Evolutionary conservation across 768 basidiomycete genomes (phyloP), one percentile per base, ranked within the genome.

Genomic region (Chlorophyllum brunneum): DNA sequence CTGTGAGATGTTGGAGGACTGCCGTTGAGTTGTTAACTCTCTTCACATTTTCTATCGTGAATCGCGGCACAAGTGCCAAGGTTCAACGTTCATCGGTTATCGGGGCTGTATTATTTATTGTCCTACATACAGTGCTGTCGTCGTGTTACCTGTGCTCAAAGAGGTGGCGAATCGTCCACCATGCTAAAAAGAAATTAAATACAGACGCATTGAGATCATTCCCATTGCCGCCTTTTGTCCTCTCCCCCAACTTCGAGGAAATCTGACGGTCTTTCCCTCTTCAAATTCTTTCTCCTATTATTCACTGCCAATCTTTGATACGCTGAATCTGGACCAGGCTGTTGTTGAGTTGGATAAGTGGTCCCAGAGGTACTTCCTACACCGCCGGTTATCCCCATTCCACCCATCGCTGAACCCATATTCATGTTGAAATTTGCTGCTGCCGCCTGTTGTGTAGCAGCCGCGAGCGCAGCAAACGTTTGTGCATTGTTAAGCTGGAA

Each of bases 301-400:
- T 92, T 92, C 48, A 93, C 69, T 26, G 90, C 90, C 43, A 91
- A 63, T 30, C 91, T 77, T 65, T 93, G 91, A 64, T 93, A 92
- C n/a, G 90, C 86, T 5, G 89, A 92, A 56, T 92, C 90, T 61
- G 83, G 82, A 5, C 77, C 75, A 45, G 79, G 76, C 64, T 88
- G 85, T 61, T 88, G 85, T 18, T 45, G 51, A 20, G 36, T 46
- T 13, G 36, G 51, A 26, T 34, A 53, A 3, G 29, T 27, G 30
- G 27, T 29, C 23, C 55, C 59, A 8, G 42, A 46, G 26, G 39
- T 70, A 3, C 42, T 34, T 27, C 41, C 51, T 2, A 36, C 34
- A 33, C 37, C 23, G 18, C 43, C 43, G 9, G 18, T 63, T 64
- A 73, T 73, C 34, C 69, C 64, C 64, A 73, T 73, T 34, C 69